Percentiles rank a stretch among this genome's conserved stretches.
These are phyloP conservation scores for Phaeosphaeria sp. DNA, from an alignment of 2,329 filamentous ascomycete genomes.

Conservation along the genomic window DNA sequence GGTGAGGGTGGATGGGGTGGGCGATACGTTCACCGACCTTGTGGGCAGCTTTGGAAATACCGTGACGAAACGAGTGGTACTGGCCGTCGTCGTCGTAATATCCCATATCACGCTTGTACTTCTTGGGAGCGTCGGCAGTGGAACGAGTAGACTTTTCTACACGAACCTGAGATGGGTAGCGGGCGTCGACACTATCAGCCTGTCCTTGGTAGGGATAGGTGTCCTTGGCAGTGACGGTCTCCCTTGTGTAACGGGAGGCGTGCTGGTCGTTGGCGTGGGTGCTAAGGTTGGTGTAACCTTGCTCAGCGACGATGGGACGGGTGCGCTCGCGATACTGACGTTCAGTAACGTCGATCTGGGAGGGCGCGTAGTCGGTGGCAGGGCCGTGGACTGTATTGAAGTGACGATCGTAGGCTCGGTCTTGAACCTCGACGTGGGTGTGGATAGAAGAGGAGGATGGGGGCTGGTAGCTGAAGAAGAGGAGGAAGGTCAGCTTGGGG, in stretches of 20 bases:
- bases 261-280: conserved; percentile 49
- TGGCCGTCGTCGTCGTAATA: conserved; percentile 82
- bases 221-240: conserved; percentile 50
- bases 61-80: conserved; percentile 77
- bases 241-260: conserved; percentile 44
- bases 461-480: conserved; percentile 60
- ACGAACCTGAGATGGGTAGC: conserved; percentile 55
- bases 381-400: conserved; percentile 55
- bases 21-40: conserved; percentile 65
- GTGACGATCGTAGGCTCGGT: conserved; percentile 54
- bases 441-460: conserved; percentile 64
- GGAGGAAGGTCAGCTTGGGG: conserved; percentile 46
- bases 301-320: conserved; percentile 59
- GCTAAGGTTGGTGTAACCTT: conserved; percentile 43
- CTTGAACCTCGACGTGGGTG: conserved; percentile 71
- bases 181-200: conserved; percentile 44
- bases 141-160: conserved; percentile 57
- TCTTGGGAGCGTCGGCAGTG: conserved; percentile 59
- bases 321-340: conserved; percentile 71
- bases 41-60: conserved; percentile 64
- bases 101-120: conserved; percentile 70
- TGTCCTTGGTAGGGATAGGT: conserved; percentile 47
- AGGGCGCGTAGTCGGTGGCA: conserved; percentile 62
- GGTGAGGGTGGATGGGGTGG: conserved; percentile 67
- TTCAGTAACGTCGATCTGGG: conserved; percentile 63